Evolutionary conservation across 2,329 filamentous ascomycete genomes (phyloP).

Genomic region (Tolypocladium capitatum): DNA sequence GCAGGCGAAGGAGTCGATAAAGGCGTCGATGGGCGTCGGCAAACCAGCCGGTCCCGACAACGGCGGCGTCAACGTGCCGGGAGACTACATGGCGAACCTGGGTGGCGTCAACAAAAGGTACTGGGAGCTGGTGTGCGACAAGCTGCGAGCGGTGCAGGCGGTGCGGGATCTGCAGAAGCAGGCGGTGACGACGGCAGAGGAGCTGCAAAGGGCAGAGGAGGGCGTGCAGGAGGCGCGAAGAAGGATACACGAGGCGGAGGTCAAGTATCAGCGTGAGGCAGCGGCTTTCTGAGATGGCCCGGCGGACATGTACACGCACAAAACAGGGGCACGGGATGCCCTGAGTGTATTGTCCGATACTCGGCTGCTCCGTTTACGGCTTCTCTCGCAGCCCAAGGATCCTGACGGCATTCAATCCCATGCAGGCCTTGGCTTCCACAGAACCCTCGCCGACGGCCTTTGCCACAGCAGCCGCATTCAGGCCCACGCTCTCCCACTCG

Average conservation of each 20-base stretch:
- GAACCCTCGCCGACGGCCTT: slow-evolving; percentile 33
- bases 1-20: slow-evolving; percentile 22
- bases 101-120: slow-evolving; percentile 19
- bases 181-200: slow-evolving; percentile 11
- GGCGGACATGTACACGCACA: not conserved
- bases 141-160: slow-evolving; percentile 24
- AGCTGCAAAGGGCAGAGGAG: slow-evolving; percentile 16
- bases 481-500: slow-evolving; percentile 56
- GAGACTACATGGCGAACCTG: slow-evolving; percentile 18
- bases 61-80: slow-evolving; percentile 21
- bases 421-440: slow-evolving; percentile 34
- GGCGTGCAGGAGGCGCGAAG: slow-evolving; percentile 16
- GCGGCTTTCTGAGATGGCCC: slow-evolving; percentile 6
- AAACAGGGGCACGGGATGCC: not conserved
- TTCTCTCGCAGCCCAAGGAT: slow-evolving; percentile 27
- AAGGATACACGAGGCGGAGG: slow-evolving; percentile 23
- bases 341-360: not conserved
- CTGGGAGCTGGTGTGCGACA: slow-evolving; percentile 28
- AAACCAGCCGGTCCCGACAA: slow-evolving; percentile 16
- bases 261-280: slow-evolving; percentile 19
- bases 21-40: slow-evolving; percentile 9
- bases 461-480: slow-evolving; percentile 38
- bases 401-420: slow-evolving; percentile 46
- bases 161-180: slow-evolving; percentile 17
- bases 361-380: slow-evolving; percentile 1